Base-by-base conservation (phyloP, 2,329 filamentous ascomycete species). In the Periconia digitata region DNA sequence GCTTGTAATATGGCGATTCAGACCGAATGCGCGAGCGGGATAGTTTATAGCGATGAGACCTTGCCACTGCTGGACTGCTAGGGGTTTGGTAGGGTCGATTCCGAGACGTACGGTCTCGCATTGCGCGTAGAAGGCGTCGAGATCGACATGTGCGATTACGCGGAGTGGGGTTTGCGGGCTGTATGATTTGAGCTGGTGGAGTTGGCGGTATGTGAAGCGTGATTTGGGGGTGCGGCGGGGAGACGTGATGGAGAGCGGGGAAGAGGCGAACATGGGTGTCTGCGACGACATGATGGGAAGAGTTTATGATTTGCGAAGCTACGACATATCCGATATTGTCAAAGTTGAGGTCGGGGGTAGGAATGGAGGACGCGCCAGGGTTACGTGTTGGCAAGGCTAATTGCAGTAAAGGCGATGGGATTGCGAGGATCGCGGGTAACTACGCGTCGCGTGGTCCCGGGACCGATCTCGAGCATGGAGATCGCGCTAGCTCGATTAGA, bases 41-140 rank as follows among this genome's bases (percentile, higher is more conserved):
- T 99, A 99, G 74, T 99, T 99, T 71, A 99, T 85, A 3, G 94
- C 94, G 66, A 99, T 99, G 20, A 99, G 79, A 8, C 89, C 90
- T 71, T 95, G 89, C 88, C 88, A 97, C 78, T 97, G 92, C 67
- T 95, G 92, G 17, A 99, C 94, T 1, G 91, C 94, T 20, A 99
- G 81, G 8, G 94, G 94, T 56, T 85, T 82, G 48, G 90, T 83
- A 52, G 89, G 85, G 13, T 86, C 76, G 10, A 89, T 76, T 12
- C 85, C 85, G 38, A 97, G 79, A 7, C 94, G 85, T 8, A 96
- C 85, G 81, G 92, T 95, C 74, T 99, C 94, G 67, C 91, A 96
- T 76, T 99, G 94, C 3, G 76, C 77, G 70, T 99, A 99, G 73
- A 99, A 99, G 34, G 92, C 92, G 81, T 99, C 94, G 50, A 99